phyloP scores from a whole-genome alignment of 441 rosid species.

The Iberis amara region DNA sequence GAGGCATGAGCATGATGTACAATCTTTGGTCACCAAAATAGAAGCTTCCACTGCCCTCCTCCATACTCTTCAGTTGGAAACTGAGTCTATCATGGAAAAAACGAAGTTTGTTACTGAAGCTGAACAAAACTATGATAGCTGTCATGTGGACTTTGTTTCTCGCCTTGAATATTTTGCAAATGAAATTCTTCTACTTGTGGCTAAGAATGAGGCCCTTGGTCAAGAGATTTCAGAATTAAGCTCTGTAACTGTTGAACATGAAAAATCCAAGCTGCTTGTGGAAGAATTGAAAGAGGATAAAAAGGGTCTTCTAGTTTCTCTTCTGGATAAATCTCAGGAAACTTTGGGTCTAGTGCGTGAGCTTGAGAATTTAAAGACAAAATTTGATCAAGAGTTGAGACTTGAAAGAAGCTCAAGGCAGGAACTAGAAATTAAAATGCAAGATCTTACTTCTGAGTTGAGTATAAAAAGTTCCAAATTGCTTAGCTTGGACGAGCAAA shows the following conservation, averaged over 20 bases:
- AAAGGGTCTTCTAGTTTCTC: conserved; percentile 41
- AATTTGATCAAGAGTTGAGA: conserved; percentile 44
- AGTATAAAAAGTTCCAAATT: conserved; percentile 47
- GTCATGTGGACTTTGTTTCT: conserved; percentile 47
- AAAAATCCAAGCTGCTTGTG: conserved; percentile 47
- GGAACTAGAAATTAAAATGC: conserved; percentile 41
- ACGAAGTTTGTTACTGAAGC: conserved; percentile 48
- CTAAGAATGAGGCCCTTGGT: conserved; percentile 49
- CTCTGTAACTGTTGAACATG: conserved; percentile 49
- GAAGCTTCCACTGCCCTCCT: conserved; percentile 42
- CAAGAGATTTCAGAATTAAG: conserved; percentile 54
- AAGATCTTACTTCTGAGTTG: conserved; percentile 58
- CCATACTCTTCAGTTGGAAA: conserved; percentile 60
- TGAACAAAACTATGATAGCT: conserved; percentile 48
- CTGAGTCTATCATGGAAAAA: conserved; percentile 54
- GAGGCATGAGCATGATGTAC: conserved; percentile 47
- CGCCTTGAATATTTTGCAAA: conserved; percentile 52
- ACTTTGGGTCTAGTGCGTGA: conserved; percentile 43
- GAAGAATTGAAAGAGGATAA: conserved; percentile 57
- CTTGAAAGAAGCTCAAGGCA: conserved; percentile 53
- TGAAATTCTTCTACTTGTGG: conserved; percentile 53
- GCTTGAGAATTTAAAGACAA: conserved; percentile 44
- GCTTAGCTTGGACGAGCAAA: conserved; percentile 47
- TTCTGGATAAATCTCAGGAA: conserved; percentile 53
- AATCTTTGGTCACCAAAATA: conserved; percentile 41